These are phyloP conservation scores for Trypanosoma cruzi DNA, from an alignment of 208 protist genomes.

Conservation along the genomic window DNA sequence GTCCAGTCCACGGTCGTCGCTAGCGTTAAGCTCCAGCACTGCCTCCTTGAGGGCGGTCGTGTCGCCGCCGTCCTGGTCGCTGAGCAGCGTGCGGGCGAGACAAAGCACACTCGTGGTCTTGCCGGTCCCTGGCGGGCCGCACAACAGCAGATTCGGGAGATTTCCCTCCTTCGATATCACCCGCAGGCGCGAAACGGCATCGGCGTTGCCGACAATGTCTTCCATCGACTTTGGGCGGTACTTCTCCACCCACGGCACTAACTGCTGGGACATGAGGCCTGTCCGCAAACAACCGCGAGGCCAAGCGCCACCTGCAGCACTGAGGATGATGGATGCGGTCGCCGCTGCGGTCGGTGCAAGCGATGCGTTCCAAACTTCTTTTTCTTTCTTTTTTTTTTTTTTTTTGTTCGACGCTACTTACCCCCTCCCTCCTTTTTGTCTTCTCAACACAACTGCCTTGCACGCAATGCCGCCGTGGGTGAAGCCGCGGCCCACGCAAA, in stretches of 20 bases:
- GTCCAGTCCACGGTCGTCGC: constrained; percentile 98
- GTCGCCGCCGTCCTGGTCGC: constrained; percentile 28
- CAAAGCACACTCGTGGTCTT: constrained; percentile 99
- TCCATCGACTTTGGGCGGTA: constrained; percentile 96
- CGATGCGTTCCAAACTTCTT: too few relatives aligned
- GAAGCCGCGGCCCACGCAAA: too few relatives aligned
- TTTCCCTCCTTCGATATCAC: constrained; percentile 97
- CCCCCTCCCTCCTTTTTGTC: not conserved
- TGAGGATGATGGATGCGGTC: too few relatives aligned
- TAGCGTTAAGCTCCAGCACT: constrained; percentile 99
- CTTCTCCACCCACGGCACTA: constrained; percentile 98
- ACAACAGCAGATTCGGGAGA: constrained; percentile 98
- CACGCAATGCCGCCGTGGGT: too few relatives aligned
- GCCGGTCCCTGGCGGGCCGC: constrained; percentile 93
- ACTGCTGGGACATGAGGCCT: constrained; percentile 5
- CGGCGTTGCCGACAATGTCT: constrained; percentile 98
- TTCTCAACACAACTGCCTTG: too few relatives aligned
- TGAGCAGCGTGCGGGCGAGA: constrained; percentile 95
- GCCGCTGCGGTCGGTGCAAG: too few relatives aligned
- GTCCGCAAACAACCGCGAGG: not conserved
- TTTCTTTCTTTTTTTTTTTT: not conserved
- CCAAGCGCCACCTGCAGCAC: too few relatives aligned
- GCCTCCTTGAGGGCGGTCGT: constrained; percentile 90
- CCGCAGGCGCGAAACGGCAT: constrained; percentile 95
- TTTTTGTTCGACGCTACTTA: too few relatives aligned